Conservation (phyloP, 2,329 filamentous ascomycete genomes). For the Aspergillus brunneoviolaceus region DNA sequence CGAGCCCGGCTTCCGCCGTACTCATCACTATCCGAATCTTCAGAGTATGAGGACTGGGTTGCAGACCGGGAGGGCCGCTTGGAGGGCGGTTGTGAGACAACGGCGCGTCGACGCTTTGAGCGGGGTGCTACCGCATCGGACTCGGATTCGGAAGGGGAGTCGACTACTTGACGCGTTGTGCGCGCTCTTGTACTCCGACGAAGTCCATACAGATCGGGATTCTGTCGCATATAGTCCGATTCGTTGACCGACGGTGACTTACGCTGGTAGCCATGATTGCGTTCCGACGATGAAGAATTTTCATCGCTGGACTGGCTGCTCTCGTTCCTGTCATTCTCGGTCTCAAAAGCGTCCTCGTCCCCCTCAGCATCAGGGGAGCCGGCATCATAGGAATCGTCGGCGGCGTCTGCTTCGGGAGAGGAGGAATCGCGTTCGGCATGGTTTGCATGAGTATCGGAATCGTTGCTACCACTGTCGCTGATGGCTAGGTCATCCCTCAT, state of each 20-base stretch:
- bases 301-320: conserved; percentile 58
- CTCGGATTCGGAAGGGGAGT: conserved; percentile 64
- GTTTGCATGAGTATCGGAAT: conserved; percentile 68
- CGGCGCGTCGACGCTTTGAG: conserved; percentile 52
- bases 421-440: conserved; percentile 51
- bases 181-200: conserved; percentile 77
- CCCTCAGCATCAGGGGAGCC: conserved; percentile 40
- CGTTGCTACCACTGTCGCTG: conserved; percentile 69
- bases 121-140: conserved; percentile 64
- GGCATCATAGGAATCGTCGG: conserved; percentile 41
- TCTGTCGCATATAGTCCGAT: conserved; percentile 81
- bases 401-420: conserved; percentile 41
- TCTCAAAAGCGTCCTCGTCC: conserved; percentile 70
- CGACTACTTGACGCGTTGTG: conserved; percentile 61
- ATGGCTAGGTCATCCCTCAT: conserved; percentile 41
- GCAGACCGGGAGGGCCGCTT: conserved; percentile 48
- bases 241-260: conserved; percentile 66
- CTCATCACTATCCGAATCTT: conserved; percentile 65
- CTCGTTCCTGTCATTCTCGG: conserved; percentile 56
- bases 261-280: conserved; percentile 69
- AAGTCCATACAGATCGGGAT: conserved; percentile 92
- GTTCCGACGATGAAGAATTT: conserved; percentile 69
- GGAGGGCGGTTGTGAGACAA: conserved; percentile 52
- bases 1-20: conserved; percentile 76
- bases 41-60: conserved; percentile 64